Base-by-base conservation (phyloP, 2,329 filamentous ascomycete genomes). In the Hypomyces rosellus region DNA sequence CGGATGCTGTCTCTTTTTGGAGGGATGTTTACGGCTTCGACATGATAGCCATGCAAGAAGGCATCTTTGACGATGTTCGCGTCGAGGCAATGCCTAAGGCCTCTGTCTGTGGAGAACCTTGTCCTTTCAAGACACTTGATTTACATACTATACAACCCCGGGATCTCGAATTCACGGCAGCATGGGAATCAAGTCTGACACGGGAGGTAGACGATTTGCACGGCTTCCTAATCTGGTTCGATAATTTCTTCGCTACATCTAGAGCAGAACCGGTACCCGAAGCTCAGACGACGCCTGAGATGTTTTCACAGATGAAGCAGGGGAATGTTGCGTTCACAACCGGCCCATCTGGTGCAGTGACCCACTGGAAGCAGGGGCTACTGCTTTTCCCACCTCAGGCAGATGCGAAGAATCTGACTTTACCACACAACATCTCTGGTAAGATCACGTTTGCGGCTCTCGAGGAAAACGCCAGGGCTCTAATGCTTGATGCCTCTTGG, bases 1-100 rank as follows among this genome's bases (percentile, higher is more conserved):
- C 81, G 15, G 88, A 93, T 50, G 84, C 87, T 66, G 79, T 93
- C 55, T 74, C 81, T 16, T 96, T 92, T 74, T 97, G 92, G 92
- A 80, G 86, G 56, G 83, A 93, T 61, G 87, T 97, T 5, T 96
- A 97, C 67, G 92, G 91, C 45, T 97, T 97, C 69, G 85, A 95
- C 64, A 96, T 96, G 88, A 83, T 81, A 59, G 82, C 87, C 55
- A 96, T 97, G 92, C 84, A 90, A 62, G 78, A 84, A 42, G 84
- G 85, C 37, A 89, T 92, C 52, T 83, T 86, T 61, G 84, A 92
- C 54, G 90, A 96, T 61, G 84, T 85, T n/a, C 77, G 91, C 52
- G 81, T 96, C 52, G 80, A 89, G 52, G 75, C 84, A 54, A 83
- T 90, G 69, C 81, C 85, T 4, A 73, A 72, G 14, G 72, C 73